phyloP scores from a whole-genome alignment of 2,329 filamentous ascomycete species.

The Tolypocladium sp. region DNA sequence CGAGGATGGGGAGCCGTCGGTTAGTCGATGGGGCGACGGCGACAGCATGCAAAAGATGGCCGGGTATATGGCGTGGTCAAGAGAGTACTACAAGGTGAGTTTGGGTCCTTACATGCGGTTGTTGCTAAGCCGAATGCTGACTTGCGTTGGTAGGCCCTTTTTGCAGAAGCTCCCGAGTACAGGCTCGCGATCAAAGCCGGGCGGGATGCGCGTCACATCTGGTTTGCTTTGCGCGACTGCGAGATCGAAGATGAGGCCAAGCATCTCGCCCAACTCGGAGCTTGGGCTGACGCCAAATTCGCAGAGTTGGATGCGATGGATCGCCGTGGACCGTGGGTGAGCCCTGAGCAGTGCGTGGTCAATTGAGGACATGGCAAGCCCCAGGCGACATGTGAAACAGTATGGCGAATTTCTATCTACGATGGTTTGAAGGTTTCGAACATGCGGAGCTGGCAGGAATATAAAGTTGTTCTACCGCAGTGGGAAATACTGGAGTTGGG shows the following conservation, averaged over 20 bases:
- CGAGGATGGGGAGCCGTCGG: slow-evolving; percentile 10
- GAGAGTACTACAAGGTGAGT: slow-evolving; percentile 15
- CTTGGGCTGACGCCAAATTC: background rate
- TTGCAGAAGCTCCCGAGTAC: background rate
- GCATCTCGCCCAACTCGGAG: background rate
- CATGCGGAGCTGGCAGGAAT: background rate
- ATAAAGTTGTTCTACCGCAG: background rate
- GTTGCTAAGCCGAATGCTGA: background rate
- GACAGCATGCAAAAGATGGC: slow-evolving; percentile 5
- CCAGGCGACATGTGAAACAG: background rate
- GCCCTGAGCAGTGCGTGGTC: background rate
- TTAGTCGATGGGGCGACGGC: slow-evolving; percentile 10
- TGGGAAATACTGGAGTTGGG: background rate
- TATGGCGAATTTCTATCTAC: background rate
- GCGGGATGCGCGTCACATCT: slow-evolving; percentile 17
- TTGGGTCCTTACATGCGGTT: background rate
- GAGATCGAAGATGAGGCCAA: background rate
- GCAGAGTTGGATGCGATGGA: background rate
- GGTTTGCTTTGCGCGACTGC: slow-evolving; percentile 12
- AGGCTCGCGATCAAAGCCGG: slow-evolving; percentile 11
- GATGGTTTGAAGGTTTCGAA: background rate
- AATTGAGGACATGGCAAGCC: background rate
- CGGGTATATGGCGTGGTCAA: slow-evolving; percentile 12
- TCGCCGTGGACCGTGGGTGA: background rate
- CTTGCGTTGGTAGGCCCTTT: slow-evolving; percentile 1